Conservation (phyloP, 2,329 filamentous ascomycete genomes). For the Thelonectria discophora region DNA sequence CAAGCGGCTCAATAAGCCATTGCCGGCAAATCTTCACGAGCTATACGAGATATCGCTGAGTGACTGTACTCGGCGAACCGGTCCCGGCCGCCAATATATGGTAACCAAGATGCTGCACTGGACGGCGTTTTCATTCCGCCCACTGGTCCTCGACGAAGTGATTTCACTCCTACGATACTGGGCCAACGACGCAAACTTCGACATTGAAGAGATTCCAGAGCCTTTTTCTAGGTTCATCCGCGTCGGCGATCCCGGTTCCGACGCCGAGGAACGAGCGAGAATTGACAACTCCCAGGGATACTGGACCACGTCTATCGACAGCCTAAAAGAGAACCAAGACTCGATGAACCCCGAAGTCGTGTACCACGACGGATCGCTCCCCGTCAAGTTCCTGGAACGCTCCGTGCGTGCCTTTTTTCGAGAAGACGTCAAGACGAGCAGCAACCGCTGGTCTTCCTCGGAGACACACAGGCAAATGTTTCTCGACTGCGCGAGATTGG, state of each 20-base stretch:
- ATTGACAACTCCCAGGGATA: conserved; percentile 8
- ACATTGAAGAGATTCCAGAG: conserved; percentile 41
- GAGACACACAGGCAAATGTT: conserved; percentile 41
- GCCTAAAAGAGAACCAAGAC: conserved; percentile 32
- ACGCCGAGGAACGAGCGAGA: conserved; percentile 32
- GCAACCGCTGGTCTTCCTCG: conserved; percentile 26
- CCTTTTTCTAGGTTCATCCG: conserved; percentile 39
- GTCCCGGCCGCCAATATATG: conserved; percentile 23
- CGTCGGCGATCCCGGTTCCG: conserved; percentile 38
- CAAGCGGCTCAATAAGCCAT: conserved; percentile 37
- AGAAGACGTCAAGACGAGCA: conserved; percentile 17
- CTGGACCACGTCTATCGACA: conserved; percentile 21
- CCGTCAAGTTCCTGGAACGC: conserved; percentile 43
- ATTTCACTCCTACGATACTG: conserved; percentile 33
- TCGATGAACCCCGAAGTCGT: conserved; percentile 19
- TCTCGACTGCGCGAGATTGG: conserved; percentile 27
- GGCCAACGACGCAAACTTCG: conserved; percentile 30
- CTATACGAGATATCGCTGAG: conserved; percentile 41
- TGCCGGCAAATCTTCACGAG: conserved; percentile 37
- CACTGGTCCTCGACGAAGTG: conserved; percentile 37
- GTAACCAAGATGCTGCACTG: conserved; percentile 40
- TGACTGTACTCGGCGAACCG: conserved; percentile 41
- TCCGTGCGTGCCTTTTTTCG: conserved; percentile 44
- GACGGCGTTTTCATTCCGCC: conserved; percentile 39
- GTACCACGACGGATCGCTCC: conserved; percentile 41